Base-by-base conservation (phyloP, 2,329 filamentous ascomycete genomes). In the Cordyceps tenuipes region DNA sequence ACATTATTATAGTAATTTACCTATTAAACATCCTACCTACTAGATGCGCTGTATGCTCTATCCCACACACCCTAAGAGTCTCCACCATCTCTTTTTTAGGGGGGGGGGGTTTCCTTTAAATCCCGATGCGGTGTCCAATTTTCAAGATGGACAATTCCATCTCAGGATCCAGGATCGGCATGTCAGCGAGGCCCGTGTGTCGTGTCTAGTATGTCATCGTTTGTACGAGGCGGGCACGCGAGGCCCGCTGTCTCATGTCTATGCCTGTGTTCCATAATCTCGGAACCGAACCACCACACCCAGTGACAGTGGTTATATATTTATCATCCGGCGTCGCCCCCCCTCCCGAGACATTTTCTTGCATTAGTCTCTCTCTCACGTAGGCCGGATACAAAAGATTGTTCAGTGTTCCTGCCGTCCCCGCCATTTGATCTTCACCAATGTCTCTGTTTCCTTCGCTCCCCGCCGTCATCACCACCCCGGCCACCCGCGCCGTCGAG, bases 401-500 rank as follows among this genome's bases (percentile, higher is more conserved):
- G n/a, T n/a, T n/a, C n/a, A n/a, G n/a, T n/a, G n/a, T n/a, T n/a
- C n/a, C n/a, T n/a, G n/a, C n/a, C n/a, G n/a, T n/a, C n/a, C n/a
- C n/a, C n/a, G 13, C 10, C 29, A 12, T 8, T n/a, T 7, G 15
- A 26, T n/a, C n/a, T n/a, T n/a, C n/a, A n/a, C 5, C 29, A 36
- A 56, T 56, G 53, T 43, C 21, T 9, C 36, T 19, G 13, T 56
- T 21, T 61, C 61, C 74, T 44, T 69, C 71, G 43, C 66, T 78
- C 34, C 73, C 76, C 15, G 66, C 70, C 17, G 64, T 69, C 48
- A 62, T 79, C 61, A 71, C 71, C 34, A 67, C 70, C 61, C 74
- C 76, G 29, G 66, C 79, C 19, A 71, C 71, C 29, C 70, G 68
- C 50, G 72, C 74, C 34, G 69, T 72, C 26, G 75, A 79, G 61